Evolutionary conservation across 345 rosid genomes (phyloP).

Genomic region (Eutrema yunnanense): DNA sequence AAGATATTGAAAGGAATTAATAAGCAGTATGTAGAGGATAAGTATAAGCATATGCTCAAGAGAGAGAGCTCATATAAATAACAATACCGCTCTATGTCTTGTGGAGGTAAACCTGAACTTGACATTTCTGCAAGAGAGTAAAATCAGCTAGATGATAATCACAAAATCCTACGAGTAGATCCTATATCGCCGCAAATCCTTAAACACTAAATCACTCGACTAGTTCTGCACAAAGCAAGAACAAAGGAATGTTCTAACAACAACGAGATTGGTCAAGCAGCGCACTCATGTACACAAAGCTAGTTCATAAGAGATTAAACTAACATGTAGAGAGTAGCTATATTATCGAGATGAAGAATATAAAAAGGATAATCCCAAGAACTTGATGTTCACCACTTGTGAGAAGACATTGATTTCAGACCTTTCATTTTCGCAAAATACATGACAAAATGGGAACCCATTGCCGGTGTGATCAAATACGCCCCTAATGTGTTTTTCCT

Average conservation of each 20-base stretch:
- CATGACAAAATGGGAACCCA: constrained; percentile 94
- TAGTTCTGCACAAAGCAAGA: not conserved
- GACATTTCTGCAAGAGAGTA: constrained; percentile 57
- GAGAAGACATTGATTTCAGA: constrained; percentile 17
- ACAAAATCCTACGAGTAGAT: not conserved
- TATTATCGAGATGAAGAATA: not conserved
- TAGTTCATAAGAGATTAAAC: not conserved
- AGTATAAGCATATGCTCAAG: not conserved
- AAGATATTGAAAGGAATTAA: not conserved
- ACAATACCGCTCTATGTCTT: constrained; percentile 63
- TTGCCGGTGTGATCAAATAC: constrained; percentile 75
- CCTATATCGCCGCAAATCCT: not conserved
- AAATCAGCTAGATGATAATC: not conserved
- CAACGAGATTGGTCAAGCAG: not conserved
- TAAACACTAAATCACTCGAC: not conserved
- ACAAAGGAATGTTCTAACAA: not conserved
- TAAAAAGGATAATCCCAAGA: not conserved
- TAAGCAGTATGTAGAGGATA: constrained; percentile 5
- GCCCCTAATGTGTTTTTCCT: constrained; percentile 86
- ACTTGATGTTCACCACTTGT: not conserved
- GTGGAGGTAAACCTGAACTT: constrained; percentile 61
- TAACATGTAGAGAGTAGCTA: not conserved
- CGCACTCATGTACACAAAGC: not conserved
- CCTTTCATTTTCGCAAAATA: constrained; percentile 89
- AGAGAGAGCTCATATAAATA: not conserved